phyloP scores from a whole-genome alignment of 805 yeast species.

The Lipomyces orientalis region DNA sequence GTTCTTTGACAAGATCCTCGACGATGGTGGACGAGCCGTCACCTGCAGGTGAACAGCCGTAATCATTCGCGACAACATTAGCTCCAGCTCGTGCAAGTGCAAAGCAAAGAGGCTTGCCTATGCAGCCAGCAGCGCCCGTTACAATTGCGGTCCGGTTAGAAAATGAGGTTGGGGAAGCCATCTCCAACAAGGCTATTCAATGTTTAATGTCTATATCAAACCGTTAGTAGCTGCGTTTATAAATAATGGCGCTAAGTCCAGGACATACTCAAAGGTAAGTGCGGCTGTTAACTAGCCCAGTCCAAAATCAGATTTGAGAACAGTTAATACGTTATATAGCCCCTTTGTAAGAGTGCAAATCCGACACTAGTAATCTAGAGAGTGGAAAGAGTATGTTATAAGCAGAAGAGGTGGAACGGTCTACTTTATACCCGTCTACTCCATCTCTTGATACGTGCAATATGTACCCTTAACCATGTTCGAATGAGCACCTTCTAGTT shows the following conservation, averaged over 20 bases:
- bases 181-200: background rate
- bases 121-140: background rate
- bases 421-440: too few relatives aligned
- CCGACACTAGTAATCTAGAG: too few relatives aligned
- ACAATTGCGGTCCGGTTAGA: slow-evolving; percentile 1
- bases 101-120: background rate
- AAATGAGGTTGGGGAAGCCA: background rate
- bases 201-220: background rate
- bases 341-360: too few relatives aligned
- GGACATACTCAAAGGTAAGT: background rate
- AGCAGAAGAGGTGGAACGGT: too few relatives aligned
- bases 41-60: background rate
- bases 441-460: too few relatives aligned
- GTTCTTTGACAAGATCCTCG: background rate
- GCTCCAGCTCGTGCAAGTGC: background rate
- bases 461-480: too few relatives aligned
- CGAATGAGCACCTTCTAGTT: too few relatives aligned
- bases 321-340: background rate
- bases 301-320: background rate
- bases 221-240: background rate
- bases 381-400: too few relatives aligned
- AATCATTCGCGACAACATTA: background rate
- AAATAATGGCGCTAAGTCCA: background rate
- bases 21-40: background rate
- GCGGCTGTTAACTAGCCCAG: background rate